Base-by-base conservation (phyloP, 2,329 filamentous ascomycete species). In the Fusarium sp. region DNA sequence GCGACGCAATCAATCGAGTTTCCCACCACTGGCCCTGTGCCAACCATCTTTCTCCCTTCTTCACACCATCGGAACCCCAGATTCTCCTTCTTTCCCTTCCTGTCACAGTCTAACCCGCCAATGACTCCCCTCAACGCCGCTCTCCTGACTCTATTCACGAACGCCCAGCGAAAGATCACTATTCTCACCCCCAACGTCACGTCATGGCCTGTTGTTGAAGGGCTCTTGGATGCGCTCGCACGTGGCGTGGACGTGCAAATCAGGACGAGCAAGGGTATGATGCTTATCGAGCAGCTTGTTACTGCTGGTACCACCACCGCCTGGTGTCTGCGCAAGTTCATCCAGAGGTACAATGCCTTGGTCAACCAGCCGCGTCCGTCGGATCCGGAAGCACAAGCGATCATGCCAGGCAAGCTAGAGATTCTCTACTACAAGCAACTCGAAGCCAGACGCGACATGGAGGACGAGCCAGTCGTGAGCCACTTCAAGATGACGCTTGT, bases 131-230 rank as follows among this genome's bases (percentile, higher is more conserved):
- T 95, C 16, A 95, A 95, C 69, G 83, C 85, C 2, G 91, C 91
- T 36, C 80, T 95, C 9, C 83, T 94, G 1, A 88, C 87, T 0
- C 82, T 94, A 0, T 85, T 95, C 45, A 81, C 84, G 2, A 87
- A 86, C 52, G 92, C 94, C 0, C 84, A 86, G 35, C 83, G 79
- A 13, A 85, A 83, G 18, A 91, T 97, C 63, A 91, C 90, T 68
- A 88, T 97, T 5, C 90, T 95, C 74, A 95, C 94, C 0, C 94
- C 94, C 0, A 97, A 97, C 66, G 79, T 97, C 2, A 97, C 94
- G 0, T 91, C 91, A 0, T 85, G 86, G 57, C 87, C 92, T 0
- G 90, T 94, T 0, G 83, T 95, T 0, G 82, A 88, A 0, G 90
- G 89, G 0, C 80, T 97, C 0, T 75, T 93, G 1, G 83, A 83